Conservation (phyloP, 257 asterid species). For the Nyctanthes arbortristis region DNA sequence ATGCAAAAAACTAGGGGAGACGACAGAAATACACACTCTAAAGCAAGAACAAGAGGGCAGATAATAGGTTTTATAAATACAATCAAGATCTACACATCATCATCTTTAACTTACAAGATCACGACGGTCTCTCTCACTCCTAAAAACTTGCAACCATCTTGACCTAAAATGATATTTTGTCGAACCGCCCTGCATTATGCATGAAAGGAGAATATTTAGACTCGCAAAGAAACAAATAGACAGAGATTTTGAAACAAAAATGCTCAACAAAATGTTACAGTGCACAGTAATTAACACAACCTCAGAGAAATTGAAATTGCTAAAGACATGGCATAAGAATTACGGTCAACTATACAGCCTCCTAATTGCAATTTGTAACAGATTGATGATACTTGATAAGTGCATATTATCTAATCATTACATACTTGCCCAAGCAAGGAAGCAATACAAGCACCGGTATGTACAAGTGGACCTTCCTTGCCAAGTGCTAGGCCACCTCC, state of each 20-base stretch:
- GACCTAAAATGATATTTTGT: constrained; percentile 88
- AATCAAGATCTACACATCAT: constrained; percentile 1
- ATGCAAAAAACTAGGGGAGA: neutral
- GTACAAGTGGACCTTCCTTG: constrained; percentile 99
- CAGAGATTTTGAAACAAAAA: constrained; percentile 11
- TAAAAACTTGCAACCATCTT: constrained; percentile 92
- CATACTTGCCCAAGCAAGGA: constrained; percentile 96
- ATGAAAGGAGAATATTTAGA: constrained; percentile 10
- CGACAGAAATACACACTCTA: constrained; percentile 7
- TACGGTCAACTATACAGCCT: neutral
- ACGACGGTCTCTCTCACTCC: constrained; percentile 97
- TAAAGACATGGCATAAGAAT: neutral
- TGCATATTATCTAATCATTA: neutral
- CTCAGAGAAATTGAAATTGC: constrained; percentile 22
- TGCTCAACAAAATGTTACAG: neutral
- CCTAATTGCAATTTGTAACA: constrained; percentile 21
- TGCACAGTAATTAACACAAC: constrained; percentile 1
- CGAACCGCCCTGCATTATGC: constrained; percentile 80
- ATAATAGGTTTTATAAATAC: constrained; percentile 1
- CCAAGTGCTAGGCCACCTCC: constrained; percentile 99
- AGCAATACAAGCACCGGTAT: constrained; percentile 97
- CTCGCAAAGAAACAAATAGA: neutral
- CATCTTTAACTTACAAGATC: constrained; percentile 80
- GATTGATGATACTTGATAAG: constrained; percentile 10
- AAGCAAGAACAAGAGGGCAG: constrained; percentile 11